Base-by-base conservation (phyloP, 371 early-diverging fungal genomes). In the Haplosporangium sp. region DNA sequence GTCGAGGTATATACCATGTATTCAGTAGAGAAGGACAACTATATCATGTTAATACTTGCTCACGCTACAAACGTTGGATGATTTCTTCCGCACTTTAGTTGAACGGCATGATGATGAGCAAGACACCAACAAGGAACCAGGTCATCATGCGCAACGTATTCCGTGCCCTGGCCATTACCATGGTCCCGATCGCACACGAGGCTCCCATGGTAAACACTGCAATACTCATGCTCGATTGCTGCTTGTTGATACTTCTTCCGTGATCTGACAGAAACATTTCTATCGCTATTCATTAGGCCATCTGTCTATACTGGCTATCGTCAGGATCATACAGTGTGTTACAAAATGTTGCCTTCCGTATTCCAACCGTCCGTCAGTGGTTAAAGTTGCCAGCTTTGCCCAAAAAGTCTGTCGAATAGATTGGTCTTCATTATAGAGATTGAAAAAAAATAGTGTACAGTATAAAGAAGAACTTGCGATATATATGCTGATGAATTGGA, bases 111-210 rank as follows among this genome's bases (percentile, higher is more conserved):
- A 80, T 83, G 66, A 71, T 83, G 41, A 84, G 81, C 67, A 83
- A 80, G 59, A 75, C 82, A n/a, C 85, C 82, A 42, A 85, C 84
- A 12, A 59, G 64, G 13, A 76, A 64, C 20, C 89, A 89, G 68
- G 81, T 81, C 38, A 67, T 83, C 1, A 72, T 87, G 57, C 86
- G 85, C 20, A 86, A 91, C 56, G 54, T 86, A 7, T 85, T 90
- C 57, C 87, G 92, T 14, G 82, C 73, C 5, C 59, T 93, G 0
- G 85, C 91, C 0, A 57, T 93, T n/a, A 74, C 85, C 13, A 88
- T 89, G 82, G 82, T 91, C 13, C 92, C 91, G 12, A 85, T 93
- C 47, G 90, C 93, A 9, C 84, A 92, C 8, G 85, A 91, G 56
- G 87, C 88, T 1, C 95, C 95, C 6, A 87, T 87, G 89, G 90